Evolutionary conservation across 1,284 basidiomycete genomes (phyloP).

Genomic region (Puccinia triticina): DNA sequence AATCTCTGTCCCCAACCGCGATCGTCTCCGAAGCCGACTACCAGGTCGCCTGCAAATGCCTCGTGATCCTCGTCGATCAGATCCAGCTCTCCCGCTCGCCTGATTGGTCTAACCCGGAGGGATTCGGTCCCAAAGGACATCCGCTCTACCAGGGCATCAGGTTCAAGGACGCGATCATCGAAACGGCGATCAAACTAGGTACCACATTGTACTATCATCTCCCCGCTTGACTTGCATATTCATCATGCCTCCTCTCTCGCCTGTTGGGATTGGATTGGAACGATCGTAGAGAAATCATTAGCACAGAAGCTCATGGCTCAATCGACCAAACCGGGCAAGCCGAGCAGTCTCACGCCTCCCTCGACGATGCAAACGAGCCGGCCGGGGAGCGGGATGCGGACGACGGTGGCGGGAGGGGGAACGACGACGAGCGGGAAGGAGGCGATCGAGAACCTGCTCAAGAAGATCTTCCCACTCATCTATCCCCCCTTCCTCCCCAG

Average conservation of each 20-base stretch:
- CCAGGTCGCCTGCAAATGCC: constrained; percentile 21
- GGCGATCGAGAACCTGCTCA: constrained; percentile 21
- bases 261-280: no score
- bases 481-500: constrained; percentile 18
- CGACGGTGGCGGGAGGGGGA: not conserved
- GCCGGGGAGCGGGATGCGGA: not conserved
- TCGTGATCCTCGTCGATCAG: constrained; percentile 19
- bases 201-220: not conserved
- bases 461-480: constrained; percentile 32
- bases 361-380: not conserved
- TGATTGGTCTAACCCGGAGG: not conserved
- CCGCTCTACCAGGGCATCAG: constrained; percentile 25
- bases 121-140: constrained; percentile 4
- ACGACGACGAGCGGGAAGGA: not conserved
- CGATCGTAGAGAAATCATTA: constrained; percentile 4
- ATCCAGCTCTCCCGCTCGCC: constrained; percentile 4
- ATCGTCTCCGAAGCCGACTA: constrained; percentile 11
- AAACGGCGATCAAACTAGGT: constrained; percentile 29
- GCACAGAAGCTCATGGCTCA: not conserved
- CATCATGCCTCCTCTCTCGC: no score
- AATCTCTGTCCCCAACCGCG: not conserved
- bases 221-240: not conserved
- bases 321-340: not conserved
- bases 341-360: not conserved
- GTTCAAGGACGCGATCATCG: constrained; percentile 33